Evolutionary conservation across 2,329 filamentous ascomycete species (phyloP), one percentile per base, ranked within the genome.

Genomic region (Mariannaea sp.): DNA sequence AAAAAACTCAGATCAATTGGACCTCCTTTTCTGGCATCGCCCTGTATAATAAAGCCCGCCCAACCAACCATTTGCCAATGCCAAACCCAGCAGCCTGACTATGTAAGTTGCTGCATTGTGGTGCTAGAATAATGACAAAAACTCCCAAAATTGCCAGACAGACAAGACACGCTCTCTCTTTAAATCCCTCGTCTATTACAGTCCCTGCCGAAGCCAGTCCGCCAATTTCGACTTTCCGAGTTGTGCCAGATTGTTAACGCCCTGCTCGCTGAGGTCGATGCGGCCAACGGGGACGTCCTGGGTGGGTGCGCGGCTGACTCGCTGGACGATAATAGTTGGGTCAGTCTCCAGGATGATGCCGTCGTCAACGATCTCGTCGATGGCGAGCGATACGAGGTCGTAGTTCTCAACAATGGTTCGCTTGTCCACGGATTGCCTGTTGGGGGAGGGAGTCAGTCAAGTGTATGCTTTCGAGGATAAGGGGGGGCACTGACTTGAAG

Each of bases 381-480:
- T 90, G 38, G 92, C 90, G 48, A 99, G 84, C 12, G 92, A 89
- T 58, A 97, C 90, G 17, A 97, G 83, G 74, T 97, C 94, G 80
- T 97, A 99, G 82, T 97, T 97, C 77, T 99, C 94, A 69, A 97
- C 88, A 62, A 97, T 92, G 53, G 94, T 97, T 63, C 94, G 88
- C 82, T 97, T 97, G 79, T 99, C 94, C 44, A 95, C 92, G 27
- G 91, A 91, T 82, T 95, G 93, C 75, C 91, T 96, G 62, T 36
- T 22, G 26, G 16, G 29, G 56, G 45, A 26, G 12, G 14, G 24
- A 53, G 59, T 56, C 53, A 55, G 29, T 16, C 55, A 13, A n/a
- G 7, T 29, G 36, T 32, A 43, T 16, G 19, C 29, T 24, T 24
- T 16, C 27, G 20, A 22, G 24, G 12, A 36, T 13, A 14, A 6